Base-by-base conservation (phyloP, 352 stramenopile genomes). In the Globisporangium paddicum region DNA sequence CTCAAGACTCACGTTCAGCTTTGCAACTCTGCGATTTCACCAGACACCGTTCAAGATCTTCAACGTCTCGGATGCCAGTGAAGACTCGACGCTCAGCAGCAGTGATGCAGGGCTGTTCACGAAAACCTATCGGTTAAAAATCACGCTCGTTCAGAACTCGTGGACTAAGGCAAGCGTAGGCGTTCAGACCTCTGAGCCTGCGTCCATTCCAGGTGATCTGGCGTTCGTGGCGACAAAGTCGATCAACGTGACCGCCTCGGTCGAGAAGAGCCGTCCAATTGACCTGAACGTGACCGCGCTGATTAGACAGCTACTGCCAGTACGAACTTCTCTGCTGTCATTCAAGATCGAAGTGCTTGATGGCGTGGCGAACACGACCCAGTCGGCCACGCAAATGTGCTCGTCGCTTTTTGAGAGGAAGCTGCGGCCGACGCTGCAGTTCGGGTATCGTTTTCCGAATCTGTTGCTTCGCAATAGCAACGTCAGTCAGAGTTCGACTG, bases 21-120 rank as follows among this genome's bases (percentile, higher is more conserved):
- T 65, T 19, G 75, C 73, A 1, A 69, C 38, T 9, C 28, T 90
- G 16, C 61, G 67, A 3, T 57, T 90, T 2, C 71, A 84, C 40
- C 71, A 87, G 62, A 89, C 75, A 0, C 77, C 82, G 3, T 93
- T 89, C 64, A 79, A 87, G 54, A 69, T 87, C 21, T 74, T 90
- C 46, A 87, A 89, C 30, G 61, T 67, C 25, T 72, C 71, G 3
- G 66, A 73, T 11, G 21, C 58, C 10, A 41, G 14, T 32, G 40
- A 61, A 55, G 54, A 64, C 26, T 47, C 47, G 9, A 53, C 40
- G 13, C 25, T 50, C 5, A 60, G 26, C 34, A 60, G n/a, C 11
- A 57, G 26, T 32, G 62, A 68, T 14, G 21, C 62, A 7, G 25
- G 61, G 52, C 26, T 67, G 19, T 86, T 89, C 62, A 69, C 69